Evolutionary conservation across 257 asterid species (phyloP).

Genomic region (Anisodus acutangulus): DNA sequence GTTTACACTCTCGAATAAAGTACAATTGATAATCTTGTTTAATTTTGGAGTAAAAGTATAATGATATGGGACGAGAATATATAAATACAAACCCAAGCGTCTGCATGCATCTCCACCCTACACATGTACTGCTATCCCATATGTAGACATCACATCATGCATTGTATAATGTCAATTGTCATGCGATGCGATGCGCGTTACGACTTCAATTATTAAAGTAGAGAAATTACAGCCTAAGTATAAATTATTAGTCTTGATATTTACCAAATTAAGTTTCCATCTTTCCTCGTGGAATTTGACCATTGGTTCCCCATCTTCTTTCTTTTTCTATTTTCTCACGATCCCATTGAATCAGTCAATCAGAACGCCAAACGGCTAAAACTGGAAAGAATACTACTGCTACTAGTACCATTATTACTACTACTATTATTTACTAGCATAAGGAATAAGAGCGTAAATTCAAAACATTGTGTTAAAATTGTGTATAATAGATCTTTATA

Average conservation of each 20-base stretch:
- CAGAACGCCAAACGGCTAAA: not conserved
- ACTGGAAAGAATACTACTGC: not conserved
- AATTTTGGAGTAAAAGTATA: not conserved
- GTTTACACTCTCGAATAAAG: too few relatives aligned
- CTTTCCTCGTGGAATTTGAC: not conserved
- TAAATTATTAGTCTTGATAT: not conserved
- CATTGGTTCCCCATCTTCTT: conserved; percentile 17
- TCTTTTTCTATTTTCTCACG: not conserved
- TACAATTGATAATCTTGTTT: not conserved
- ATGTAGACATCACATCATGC: not conserved
- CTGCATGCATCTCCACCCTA: not conserved
- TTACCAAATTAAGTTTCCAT: not conserved
- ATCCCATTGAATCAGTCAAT: not conserved
- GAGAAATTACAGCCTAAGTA: not conserved
- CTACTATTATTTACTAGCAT: too few relatives aligned
- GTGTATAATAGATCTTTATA: too few relatives aligned
- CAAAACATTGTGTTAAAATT: too few relatives aligned
- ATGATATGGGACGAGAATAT: not conserved
- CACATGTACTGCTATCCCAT: not conserved
- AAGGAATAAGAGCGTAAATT: too few relatives aligned
- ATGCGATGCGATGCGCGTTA: not conserved
- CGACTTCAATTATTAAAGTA: not conserved
- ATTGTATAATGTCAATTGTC: not conserved
- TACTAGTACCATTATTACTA: not conserved
- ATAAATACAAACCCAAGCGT: not conserved